Conservation (phyloP, 441 rosid genomes). For the Populus hybrid region DNA sequence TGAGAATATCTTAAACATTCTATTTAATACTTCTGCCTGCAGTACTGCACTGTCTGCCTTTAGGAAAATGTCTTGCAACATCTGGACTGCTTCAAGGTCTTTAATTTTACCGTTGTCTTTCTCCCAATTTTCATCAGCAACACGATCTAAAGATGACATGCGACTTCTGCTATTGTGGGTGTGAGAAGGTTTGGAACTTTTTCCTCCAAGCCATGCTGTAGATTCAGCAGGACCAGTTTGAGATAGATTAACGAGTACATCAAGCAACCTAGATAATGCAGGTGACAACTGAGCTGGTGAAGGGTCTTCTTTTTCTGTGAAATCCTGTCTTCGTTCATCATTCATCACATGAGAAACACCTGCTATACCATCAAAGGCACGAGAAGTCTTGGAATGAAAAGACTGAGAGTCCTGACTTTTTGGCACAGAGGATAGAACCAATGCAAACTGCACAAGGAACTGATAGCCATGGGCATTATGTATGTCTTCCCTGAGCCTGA, state of each 20-base stretch:
- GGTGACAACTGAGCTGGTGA: constrained; percentile 60
- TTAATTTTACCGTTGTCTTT: constrained; percentile 79
- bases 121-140: constrained; percentile 77
- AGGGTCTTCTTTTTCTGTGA: constrained; percentile 45
- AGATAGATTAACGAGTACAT: constrained; percentile 92
- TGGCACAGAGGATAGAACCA: constrained; percentile 72
- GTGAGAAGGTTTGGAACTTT: constrained; percentile 55
- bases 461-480: constrained; percentile 99
- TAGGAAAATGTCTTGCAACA: constrained; percentile 96
- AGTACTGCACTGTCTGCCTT: constrained; percentile 82
- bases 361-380: constrained; percentile 30
- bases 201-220: constrained; percentile 32
- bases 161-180: constrained; percentile 59
- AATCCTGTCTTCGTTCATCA: constrained; percentile 28
- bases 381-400: constrained; percentile 32
- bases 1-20: constrained; percentile 98
- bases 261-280: constrained; percentile 90
- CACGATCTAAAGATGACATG: constrained; percentile 50
- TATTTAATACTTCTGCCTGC: constrained; percentile 96
- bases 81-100: constrained; percentile 99
- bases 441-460: constrained; percentile 97
- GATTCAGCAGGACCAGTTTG: constrained; percentile 69
- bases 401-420: constrained; percentile 40
- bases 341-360: constrained; percentile 36
- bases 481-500: constrained; percentile 97